Evolutionary conservation across 495 filamentous ascomycete genomes (phyloP).

Genomic region (Xylaria longipes): DNA sequence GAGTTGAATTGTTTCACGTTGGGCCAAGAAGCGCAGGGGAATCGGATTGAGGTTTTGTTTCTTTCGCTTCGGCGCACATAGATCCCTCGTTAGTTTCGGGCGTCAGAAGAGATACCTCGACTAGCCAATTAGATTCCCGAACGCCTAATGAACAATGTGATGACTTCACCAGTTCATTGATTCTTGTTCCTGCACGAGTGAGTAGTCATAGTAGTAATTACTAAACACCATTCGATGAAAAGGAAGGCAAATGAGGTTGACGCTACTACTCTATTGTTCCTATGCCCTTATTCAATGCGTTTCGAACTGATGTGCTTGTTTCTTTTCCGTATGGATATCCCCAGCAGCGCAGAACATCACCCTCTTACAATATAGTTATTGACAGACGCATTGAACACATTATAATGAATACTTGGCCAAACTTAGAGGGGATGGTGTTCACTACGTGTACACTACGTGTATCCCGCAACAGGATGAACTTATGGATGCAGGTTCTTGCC

Average conservation of each 20-base stretch:
- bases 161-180: no score
- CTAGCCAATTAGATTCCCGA: constrained; percentile 13
- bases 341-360: no score
- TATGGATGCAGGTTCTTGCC: no score
- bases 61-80: not conserved
- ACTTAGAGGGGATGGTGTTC: no score
- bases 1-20: not conserved
- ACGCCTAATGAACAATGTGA: not conserved
- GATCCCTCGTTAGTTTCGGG: constrained; percentile 9
- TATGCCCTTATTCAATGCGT: not conserved
- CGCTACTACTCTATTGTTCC: not conserved
- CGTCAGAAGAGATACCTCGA: constrained; percentile 12
- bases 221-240: not conserved
- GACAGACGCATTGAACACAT: no score
- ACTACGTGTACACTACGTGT: no score
- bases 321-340: no score
- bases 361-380: no score
- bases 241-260: not conserved
- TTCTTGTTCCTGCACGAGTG: not conserved
- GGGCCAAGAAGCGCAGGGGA: not conserved
- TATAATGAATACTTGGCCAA: no score
- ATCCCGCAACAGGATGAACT: no score
- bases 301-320: no score
- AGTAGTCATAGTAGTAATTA: not conserved
- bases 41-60: not conserved